A percentile compares a stretch with the other conserved stretches of the same genome.
phyloP scores from a whole-genome alignment of 805 yeast species.

The Lachancea nothofagi region DNA sequence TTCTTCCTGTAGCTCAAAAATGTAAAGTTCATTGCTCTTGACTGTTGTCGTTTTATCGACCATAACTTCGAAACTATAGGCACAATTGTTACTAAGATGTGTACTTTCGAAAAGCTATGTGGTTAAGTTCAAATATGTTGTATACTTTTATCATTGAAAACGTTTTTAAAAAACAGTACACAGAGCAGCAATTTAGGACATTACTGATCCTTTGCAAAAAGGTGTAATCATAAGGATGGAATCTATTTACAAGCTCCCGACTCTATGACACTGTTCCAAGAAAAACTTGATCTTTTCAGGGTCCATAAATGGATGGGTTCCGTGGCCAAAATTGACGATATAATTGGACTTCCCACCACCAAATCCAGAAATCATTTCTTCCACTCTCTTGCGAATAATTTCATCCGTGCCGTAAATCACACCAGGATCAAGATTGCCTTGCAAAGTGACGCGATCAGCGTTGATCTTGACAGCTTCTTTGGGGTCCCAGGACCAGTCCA shows the following conservation, averaged over 20 bases:
- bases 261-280: conserved; percentile 78
- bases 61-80: neutral
- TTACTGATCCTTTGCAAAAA: too few species aligned
- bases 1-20: conserved; percentile 41
- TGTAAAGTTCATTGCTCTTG: conserved; percentile 40
- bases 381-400: conserved; percentile 71
- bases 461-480: conserved; percentile 72
- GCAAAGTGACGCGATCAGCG: conserved; percentile 74
- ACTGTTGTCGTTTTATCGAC: neutral
- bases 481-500: conserved; percentile 90
- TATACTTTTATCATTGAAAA: too few species aligned
- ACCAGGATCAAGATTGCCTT: conserved; percentile 96
- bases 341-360: conserved; percentile 92
- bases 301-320: conserved; percentile 96
- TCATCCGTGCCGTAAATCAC: conserved; percentile 86
- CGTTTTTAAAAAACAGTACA: too few species aligned
- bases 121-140: too few species aligned
- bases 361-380: conserved; percentile 82
- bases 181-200: too few species aligned
- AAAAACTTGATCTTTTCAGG: conserved; percentile 85
- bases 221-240: too few species aligned
- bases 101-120: too few species aligned
- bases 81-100: too few species aligned
- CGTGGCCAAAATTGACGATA: conserved; percentile 95
- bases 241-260: conserved; percentile 41